Conservation (phyloP, 495 filamentous ascomycete genomes). For the Podospora pseudoanserina region DNA sequence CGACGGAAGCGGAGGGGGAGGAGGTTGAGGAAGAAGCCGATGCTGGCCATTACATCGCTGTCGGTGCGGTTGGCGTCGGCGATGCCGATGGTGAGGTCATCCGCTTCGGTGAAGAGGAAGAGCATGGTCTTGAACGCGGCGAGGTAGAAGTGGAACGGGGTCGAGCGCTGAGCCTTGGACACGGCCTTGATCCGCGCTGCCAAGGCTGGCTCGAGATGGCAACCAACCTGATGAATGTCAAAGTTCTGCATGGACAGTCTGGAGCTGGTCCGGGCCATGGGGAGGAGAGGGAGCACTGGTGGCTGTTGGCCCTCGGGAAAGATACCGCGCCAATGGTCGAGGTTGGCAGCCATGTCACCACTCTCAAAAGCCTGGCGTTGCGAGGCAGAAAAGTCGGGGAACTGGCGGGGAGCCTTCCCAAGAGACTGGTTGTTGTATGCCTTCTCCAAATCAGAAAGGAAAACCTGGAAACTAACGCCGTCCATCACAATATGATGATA, state of each 20-base stretch:
- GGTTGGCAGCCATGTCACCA: background rate
- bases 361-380: background rate
- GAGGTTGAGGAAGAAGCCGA: constrained; percentile 49
- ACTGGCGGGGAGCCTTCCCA: too few species aligned
- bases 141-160: constrained; percentile 40
- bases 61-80: constrained; percentile 40
- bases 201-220: too few species aligned
- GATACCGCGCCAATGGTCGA: background rate
- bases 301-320: background rate
- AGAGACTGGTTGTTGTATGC: background rate
- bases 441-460: background rate
- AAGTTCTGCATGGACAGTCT: too few species aligned
- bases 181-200: too few species aligned
- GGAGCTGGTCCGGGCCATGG: too few species aligned
- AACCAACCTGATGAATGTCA: too few species aligned
- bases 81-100: constrained; percentile 36
- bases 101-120: constrained; percentile 20
- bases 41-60: constrained; percentile 22
- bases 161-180: constrained; percentile 13
- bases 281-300: too few species aligned
- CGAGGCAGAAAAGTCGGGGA: background rate
- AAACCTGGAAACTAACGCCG: background rate
- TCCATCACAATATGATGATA: constrained; percentile 21
- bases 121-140: constrained; percentile 34
- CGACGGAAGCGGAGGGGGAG: constrained; percentile 41